Conservation (phyloP, 805 yeast genomes). For the Brettanomyces sp. region DNA sequence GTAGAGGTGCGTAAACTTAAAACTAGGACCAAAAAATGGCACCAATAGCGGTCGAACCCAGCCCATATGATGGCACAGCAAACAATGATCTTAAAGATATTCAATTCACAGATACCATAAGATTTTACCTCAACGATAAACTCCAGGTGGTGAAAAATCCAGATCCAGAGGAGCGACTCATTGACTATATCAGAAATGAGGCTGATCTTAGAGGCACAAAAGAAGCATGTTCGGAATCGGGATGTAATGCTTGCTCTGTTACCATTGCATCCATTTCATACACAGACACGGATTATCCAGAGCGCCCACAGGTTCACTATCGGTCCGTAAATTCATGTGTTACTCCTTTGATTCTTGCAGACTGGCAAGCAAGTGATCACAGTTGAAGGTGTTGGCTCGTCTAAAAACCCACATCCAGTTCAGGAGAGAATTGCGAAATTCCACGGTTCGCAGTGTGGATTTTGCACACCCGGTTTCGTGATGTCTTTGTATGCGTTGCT, state of each 20-base stretch:
- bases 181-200: constrained; percentile 31
- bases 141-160: constrained; percentile 27
- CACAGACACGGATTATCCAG: constrained; percentile 5
- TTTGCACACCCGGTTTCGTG: constrained; percentile 43
- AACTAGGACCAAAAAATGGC: constrained; percentile 10
- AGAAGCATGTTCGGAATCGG: constrained; percentile 42
- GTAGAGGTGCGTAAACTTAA: too few relatives aligned
- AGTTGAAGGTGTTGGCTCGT: constrained; percentile 37
- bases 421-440: constrained; percentile 39
- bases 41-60: constrained; percentile 14
- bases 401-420: constrained; percentile 35
- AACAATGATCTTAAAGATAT: constrained; percentile 12
- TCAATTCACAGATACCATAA: constrained; percentile 17
- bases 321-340: constrained; percentile 38
- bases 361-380: constrained; percentile 38
- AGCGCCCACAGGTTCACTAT: constrained; percentile 20
- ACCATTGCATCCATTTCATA: constrained; percentile 28
- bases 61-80: constrained; percentile 10
- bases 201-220: constrained; percentile 35
- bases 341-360: constrained; percentile 34
- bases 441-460: constrained; percentile 44
- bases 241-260: constrained; percentile 43
- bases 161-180: constrained; percentile 33
- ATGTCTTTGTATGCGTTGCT: constrained; percentile 36
- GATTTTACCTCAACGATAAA: constrained; percentile 33